These are phyloP conservation scores for Aspergillus terreus DNA, from an alignment of 2,329 filamentous ascomycete genomes.

Conservation along the genomic window DNA sequence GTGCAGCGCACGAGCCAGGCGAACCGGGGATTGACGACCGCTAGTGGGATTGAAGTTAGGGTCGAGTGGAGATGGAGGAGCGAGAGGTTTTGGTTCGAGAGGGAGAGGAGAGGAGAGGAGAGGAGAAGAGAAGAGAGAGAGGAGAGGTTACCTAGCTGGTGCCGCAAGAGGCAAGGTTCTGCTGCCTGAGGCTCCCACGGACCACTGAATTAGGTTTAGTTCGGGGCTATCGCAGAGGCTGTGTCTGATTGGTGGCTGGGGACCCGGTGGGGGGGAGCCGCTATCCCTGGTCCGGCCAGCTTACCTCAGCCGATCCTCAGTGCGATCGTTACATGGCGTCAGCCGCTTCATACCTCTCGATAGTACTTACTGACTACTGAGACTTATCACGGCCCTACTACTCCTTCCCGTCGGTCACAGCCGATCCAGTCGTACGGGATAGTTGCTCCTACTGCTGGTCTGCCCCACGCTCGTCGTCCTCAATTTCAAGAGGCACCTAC, in stretches of 20 bases:
- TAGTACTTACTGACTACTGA: no score
- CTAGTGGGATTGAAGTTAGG: background rate
- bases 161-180: background rate
- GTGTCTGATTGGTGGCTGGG: background rate
- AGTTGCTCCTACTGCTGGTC: no score
- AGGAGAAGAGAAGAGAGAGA: no score
- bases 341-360: background rate
- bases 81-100: background rate
- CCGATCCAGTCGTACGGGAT: no score
- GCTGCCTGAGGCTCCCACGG: background rate
- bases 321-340: background rate
- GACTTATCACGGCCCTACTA: no score
- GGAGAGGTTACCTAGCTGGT: background rate
- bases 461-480: no score
- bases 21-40: background rate
- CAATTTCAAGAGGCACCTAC: no score
- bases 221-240: background rate
- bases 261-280: background rate
- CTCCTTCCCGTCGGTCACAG: no score
- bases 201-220: background rate
- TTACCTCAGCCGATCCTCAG: background rate
- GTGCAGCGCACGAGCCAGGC: conserved; percentile 3
- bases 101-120: no score
- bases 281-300: background rate
- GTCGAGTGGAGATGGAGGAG: background rate